Evolutionary conservation across 2,329 filamentous ascomycete species (phyloP).

Genomic region (Lachnellula suecica): DNA sequence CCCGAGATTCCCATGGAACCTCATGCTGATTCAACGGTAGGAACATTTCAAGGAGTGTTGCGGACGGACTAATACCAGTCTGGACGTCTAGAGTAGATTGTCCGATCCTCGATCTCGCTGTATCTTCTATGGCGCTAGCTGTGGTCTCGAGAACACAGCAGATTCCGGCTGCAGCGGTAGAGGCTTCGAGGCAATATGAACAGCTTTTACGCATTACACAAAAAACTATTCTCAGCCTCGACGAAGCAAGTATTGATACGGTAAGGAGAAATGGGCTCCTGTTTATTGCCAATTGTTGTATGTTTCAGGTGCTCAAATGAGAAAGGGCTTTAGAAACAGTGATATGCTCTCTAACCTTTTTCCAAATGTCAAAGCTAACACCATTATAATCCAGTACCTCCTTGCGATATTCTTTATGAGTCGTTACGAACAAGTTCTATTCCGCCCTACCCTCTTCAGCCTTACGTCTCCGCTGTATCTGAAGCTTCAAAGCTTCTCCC

Average conservation of each 20-base stretch:
- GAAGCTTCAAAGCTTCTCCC: conserved; percentile 36
- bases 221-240: conserved; percentile 1
- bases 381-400: no score
- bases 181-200: conserved; percentile 27
- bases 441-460: no score
- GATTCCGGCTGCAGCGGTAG: conserved; percentile 21
- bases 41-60: conserved; percentile 12
- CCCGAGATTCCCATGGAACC: no score
- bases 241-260: conserved; percentile 14
- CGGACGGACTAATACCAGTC: conserved; percentile 13
- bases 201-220: conserved; percentile 19
- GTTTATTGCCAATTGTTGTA: no score
- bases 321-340: no score
- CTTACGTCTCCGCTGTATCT: no score
- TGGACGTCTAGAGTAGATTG: conserved; percentile 5
- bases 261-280: no score
- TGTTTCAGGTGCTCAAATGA: no score
- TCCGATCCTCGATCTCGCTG: conserved; percentile 28
- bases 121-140: conserved; percentile 31
- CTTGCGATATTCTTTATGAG: conserved; percentile 20
- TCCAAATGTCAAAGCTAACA: no score
- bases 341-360: no score
- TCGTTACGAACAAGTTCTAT: conserved; percentile 13
- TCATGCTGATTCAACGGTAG: no score
- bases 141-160: conserved; percentile 28